Evolutionary conservation across 164 flowering plant genomes (phyloP).

Genomic region (Vitis amurensis): DNA sequence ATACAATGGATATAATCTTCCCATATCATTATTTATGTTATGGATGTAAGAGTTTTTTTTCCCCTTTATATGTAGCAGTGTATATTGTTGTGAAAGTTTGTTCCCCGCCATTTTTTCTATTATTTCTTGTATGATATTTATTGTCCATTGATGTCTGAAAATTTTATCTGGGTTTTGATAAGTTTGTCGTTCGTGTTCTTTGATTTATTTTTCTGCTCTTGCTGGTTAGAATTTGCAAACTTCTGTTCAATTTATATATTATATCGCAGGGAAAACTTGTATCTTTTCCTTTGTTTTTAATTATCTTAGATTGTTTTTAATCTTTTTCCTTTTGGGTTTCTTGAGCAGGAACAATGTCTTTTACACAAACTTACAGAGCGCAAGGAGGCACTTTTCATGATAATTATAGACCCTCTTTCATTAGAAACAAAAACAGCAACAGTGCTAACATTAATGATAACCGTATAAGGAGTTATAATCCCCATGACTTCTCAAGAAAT

Average conservation of each 20-base stretch:
- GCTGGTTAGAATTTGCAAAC: no score
- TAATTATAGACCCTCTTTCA: slow-evolving; percentile 22
- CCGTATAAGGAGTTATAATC: slow-evolving; percentile 5
- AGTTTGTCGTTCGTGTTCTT: no score
- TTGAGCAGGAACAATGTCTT: slow-evolving; percentile 39
- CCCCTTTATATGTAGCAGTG: no score
- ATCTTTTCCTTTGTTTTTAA: not conserved
- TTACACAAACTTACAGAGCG: slow-evolving; percentile 25
- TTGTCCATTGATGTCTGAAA: no score
- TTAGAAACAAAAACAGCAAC: slow-evolving; percentile 19
- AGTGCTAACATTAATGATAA: slow-evolving; percentile 14
- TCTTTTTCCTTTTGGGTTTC: not conserved
- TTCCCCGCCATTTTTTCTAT: no score
- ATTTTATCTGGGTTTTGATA: no score
- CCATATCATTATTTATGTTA: no score
- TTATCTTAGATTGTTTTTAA: not conserved
- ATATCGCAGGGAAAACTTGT: not conserved
- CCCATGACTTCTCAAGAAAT: slow-evolving; percentile 22
- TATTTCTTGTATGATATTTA: no score
- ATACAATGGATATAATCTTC: no score
- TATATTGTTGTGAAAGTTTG: no score
- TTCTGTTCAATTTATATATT: not conserved
- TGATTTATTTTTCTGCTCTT: no score
- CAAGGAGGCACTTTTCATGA: slow-evolving; percentile 31
- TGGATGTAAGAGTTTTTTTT: no score